phyloP scores from a whole-genome alignment of 768 basidiomycete genomes.

The Mycena pura region DNA sequence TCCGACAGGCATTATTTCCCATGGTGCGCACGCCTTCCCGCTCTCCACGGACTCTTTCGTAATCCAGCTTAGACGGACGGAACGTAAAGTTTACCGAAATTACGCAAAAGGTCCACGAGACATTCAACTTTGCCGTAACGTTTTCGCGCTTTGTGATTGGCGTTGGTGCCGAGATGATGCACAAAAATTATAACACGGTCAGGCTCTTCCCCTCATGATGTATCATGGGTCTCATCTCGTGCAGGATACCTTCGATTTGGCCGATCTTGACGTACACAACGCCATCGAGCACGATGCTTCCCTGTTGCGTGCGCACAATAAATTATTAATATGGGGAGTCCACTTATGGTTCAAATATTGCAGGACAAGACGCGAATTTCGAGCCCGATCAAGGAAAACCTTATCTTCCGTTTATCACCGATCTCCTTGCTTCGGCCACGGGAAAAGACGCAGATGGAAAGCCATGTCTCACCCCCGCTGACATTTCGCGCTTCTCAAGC shows the following conservation, averaged over 20 bases:
- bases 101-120: conserved; percentile 48
- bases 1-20: conserved; percentile 69
- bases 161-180: conserved; percentile 62
- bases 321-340: not conserved
- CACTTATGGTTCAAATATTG: conserved; percentile 21
- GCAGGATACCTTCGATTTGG: conserved; percentile 66
- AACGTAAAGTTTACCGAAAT: conserved; percentile 69
- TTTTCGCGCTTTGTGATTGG: conserved; percentile 75
- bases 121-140: conserved; percentile 73
- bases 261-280: conserved; percentile 75
- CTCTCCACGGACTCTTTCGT: not conserved
- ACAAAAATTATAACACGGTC: conserved; percentile 55
- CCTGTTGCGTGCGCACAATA: conserved; percentile 58
- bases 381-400: conserved; percentile 60
- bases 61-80: conserved; percentile 53
- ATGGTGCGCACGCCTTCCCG: conserved; percentile 19
- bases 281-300: conserved; percentile 78
- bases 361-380: conserved; percentile 56
- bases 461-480: conserved; percentile 57
- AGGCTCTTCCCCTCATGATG: too few relatives aligned
- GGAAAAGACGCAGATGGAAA: conserved; percentile 59
- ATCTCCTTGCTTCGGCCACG: conserved; percentile 62
- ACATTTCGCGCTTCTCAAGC: conserved; percentile 62
- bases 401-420: conserved; percentile 57
- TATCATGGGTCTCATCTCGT: not conserved